These are phyloP conservation scores for Eucalyptus rudis DNA, from an alignment of 345 rosid genomes.

Conservation along the genomic window DNA sequence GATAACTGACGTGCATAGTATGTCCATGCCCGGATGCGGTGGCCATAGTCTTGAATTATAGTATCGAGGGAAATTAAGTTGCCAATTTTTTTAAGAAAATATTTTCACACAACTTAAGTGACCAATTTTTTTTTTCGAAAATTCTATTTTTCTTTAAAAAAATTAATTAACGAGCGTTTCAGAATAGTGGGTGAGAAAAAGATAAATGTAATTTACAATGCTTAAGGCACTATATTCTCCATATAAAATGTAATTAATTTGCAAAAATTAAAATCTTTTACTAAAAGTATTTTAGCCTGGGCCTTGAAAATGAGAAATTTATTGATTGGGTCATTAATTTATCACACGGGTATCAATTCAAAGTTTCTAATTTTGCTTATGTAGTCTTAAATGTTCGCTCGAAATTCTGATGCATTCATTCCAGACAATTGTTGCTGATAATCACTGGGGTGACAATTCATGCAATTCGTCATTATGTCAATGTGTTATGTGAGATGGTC, in stretches of 20 bases:
- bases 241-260: background rate
- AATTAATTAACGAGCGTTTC: background rate
- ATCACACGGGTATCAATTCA: background rate
- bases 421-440: rapidly evolving
- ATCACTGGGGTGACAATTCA: rapidly evolving
- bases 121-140: background rate
- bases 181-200: background rate
- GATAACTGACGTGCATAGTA: background rate
- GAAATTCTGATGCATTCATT: rapidly evolving
- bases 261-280: background rate
- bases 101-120: background rate
- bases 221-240: background rate
- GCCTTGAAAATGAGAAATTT: background rate
- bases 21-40: background rate
- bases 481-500: rapidly evolving
- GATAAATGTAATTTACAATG: background rate
- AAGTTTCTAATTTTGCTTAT: background rate
- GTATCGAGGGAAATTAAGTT: background rate
- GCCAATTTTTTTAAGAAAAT: too few species aligned
- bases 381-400: rapidly evolving
- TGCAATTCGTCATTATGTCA: too few species aligned
- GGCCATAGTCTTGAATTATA: background rate
- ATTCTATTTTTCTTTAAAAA: background rate
- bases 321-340: background rate
- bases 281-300: background rate